Percentiles rank a stretch among this genome's conserved stretches.
phyloP scores from a whole-genome alignment of 106 monocot genomes.

The Chionographis japonica region DNA sequence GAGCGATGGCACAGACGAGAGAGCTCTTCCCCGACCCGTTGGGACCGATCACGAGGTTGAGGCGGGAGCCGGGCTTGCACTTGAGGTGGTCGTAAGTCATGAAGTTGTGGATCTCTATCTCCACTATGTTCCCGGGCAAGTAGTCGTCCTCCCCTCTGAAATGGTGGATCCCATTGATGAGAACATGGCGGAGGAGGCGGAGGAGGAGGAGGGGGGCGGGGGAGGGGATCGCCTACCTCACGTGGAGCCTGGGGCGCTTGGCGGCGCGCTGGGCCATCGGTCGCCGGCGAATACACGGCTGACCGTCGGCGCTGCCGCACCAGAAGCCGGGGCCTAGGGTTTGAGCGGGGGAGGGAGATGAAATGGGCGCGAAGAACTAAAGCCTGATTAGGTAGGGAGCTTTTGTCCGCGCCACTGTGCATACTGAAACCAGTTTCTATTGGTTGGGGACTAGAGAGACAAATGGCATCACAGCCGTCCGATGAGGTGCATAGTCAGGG shows the following conservation, averaged over 20 bases:
- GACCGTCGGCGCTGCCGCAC: no score
- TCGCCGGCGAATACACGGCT: neutral
- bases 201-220: neutral
- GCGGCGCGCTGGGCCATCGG: conserved; percentile 21
- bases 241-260: conserved; percentile 24
- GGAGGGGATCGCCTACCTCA: conserved; percentile 7
- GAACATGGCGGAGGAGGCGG: neutral
- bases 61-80: conserved; percentile 84
- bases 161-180: neutral
- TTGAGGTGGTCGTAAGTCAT: conserved; percentile 95
- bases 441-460: no score
- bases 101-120: conserved; percentile 95
- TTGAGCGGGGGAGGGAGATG: no score
- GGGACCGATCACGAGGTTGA: conserved; percentile 92
- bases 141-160: conserved; percentile 77
- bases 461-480: no score
- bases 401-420: no score
- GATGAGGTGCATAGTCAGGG: no score
- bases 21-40: conserved; percentile 99
- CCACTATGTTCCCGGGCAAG: conserved; percentile 89
- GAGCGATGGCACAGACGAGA: conserved; percentile 91
- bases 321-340: no score
- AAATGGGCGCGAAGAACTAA: no score
- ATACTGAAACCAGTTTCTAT: no score
- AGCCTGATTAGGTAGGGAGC: no score